These are phyloP conservation scores for Micractinium sp. DNA, from an alignment of 139 green algal species.

Conservation along the genomic window DNA sequence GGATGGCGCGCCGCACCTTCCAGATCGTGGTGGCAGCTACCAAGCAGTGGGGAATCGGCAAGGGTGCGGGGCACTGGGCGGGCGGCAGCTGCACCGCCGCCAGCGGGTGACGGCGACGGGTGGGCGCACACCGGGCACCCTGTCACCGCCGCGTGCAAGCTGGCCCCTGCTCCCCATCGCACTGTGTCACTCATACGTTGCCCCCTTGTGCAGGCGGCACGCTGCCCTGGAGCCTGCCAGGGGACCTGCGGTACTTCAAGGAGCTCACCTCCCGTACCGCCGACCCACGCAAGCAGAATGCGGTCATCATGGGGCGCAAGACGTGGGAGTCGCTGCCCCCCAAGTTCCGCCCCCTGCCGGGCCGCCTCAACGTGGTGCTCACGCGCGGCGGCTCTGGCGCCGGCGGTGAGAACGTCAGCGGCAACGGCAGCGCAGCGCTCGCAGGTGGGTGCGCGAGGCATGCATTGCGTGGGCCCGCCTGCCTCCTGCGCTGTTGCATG, in stretches of 20 bases:
- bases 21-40: slow-evolving; percentile 94
- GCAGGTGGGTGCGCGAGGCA: background rate
- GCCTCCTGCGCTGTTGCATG: background rate
- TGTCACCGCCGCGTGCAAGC: background rate
- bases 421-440: slow-evolving; percentile 28
- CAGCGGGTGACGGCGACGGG: slow-evolving; percentile 8
- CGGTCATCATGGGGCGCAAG: slow-evolving; percentile 98
- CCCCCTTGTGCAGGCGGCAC: slow-evolving; percentile 36
- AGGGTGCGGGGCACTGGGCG: slow-evolving; percentile 20
- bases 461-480: background rate
- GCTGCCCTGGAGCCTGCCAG: slow-evolving; percentile 82
- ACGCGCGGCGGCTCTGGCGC: slow-evolving; percentile 48
- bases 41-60: slow-evolving; percentile 85
- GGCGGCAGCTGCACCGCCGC: background rate
- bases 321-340: slow-evolving; percentile 97
- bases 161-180: background rate
- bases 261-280: slow-evolving; percentile 78
- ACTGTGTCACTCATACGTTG: background rate
- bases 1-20: slow-evolving; percentile 57
- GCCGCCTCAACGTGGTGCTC: slow-evolving; percentile 96
- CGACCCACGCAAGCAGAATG: slow-evolving; percentile 79
- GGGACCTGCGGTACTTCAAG: slow-evolving; percentile 96
- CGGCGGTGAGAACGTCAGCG: slow-evolving; percentile 34
- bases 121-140: slow-evolving; percentile 71
- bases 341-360: slow-evolving; percentile 90